Evolutionary conservation across 164 flowering plant species (phyloP).

Genomic region (Amborella trichopoda): DNA sequence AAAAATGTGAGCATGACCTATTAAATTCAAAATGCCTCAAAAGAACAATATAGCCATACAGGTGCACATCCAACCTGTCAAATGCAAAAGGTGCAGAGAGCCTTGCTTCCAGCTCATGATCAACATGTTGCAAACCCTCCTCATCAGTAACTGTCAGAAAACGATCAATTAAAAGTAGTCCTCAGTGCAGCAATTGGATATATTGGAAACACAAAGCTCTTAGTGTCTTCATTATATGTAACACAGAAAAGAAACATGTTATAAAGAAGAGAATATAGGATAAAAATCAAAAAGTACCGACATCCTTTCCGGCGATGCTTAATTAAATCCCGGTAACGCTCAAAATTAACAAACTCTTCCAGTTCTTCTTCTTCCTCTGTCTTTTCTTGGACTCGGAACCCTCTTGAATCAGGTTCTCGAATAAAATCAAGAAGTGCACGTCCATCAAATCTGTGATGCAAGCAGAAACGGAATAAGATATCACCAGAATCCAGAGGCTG

Average conservation of each 20-base stretch:
- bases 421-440: conserved; percentile 94
- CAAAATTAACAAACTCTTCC: conserved; percentile 99
- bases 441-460: conserved; percentile 73
- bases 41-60: too few species aligned
- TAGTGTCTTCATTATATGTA: background rate
- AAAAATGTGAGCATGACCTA: too few species aligned
- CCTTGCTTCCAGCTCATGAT: conserved; percentile 79
- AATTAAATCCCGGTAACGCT: conserved; percentile 99
- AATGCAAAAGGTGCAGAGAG: conserved; percentile 29
- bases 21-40: too few species aligned
- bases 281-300: conserved; percentile 83
- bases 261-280: background rate
- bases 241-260: background rate
- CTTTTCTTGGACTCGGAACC: conserved; percentile 40
- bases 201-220: too few species aligned
- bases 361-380: conserved; percentile 91
- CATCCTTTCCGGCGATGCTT: conserved; percentile 99
- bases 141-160: conserved; percentile 76
- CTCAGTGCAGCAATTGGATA: too few species aligned
- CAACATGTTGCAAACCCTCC: conserved; percentile 83
- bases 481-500: background rate
- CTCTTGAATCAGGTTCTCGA: conserved; percentile 52
- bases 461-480: background rate
- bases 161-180: too few species aligned
- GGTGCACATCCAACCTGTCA: conserved; percentile 38